phyloP scores from a whole-genome alignment of 306 rosid genomes.

The Trifolium pratense region DNA sequence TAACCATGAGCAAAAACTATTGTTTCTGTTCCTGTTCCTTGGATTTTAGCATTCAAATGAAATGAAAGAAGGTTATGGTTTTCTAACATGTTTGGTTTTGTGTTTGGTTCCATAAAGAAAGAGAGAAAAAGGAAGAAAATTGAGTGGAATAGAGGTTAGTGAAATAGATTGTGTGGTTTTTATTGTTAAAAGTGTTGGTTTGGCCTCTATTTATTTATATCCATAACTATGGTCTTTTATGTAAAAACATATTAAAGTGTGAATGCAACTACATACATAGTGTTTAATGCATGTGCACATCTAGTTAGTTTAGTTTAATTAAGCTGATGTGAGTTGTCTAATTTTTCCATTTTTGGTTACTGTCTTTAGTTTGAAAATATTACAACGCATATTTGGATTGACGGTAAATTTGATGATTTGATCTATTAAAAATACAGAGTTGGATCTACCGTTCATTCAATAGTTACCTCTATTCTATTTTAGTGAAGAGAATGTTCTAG shows the following conservation, averaged over 20 bases:
- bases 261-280: background rate
- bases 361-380: no score
- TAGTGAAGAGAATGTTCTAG: no score
- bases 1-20: slow-evolving; percentile 88
- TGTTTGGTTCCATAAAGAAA: background rate
- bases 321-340: background rate
- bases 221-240: background rate
- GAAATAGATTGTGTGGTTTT: slow-evolving; percentile 38
- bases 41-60: slow-evolving; percentile 54
- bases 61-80: slow-evolving; percentile 44
- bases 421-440: no score
- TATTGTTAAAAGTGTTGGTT: slow-evolving; percentile 30
- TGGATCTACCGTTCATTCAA: no score
- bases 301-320: background rate
- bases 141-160: background rate
- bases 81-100: slow-evolving; percentile 41
- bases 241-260: slow-evolving; percentile 4
- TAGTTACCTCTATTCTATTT: no score
- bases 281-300: slow-evolving; percentile 9
- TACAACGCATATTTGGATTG: background rate
- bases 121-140: background rate
- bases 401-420: no score
- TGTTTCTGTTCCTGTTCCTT: slow-evolving; percentile 54
- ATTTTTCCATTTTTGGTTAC: background rate
- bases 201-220: slow-evolving; percentile 42